Evolutionary conservation across 2,329 filamentous ascomycete species (phyloP).

Genomic region (Paecilomyces variotii): DNA sequence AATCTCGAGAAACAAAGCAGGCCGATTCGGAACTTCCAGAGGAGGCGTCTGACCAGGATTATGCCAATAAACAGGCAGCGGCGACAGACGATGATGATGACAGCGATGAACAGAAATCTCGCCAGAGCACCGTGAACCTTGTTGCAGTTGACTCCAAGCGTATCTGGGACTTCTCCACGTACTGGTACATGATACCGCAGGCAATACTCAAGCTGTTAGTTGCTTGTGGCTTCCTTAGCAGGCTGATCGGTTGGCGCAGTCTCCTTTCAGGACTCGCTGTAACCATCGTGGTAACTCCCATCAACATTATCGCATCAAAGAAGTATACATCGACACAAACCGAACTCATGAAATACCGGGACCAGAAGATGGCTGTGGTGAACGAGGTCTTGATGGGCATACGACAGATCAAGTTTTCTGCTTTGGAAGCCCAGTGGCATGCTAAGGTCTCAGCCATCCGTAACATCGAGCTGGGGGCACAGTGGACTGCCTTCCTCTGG

Average conservation of each 20-base stretch:
- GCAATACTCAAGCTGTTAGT: conserved; percentile 57
- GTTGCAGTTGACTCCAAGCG: conserved; percentile 68
- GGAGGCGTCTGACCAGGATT: conserved; percentile 21
- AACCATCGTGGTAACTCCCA: conserved; percentile 56
- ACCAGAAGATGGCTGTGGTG: conserved; percentile 66
- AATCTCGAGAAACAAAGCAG: conserved; percentile 20
- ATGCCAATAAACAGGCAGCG: conserved; percentile 19
- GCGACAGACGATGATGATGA: conserved; percentile 38
- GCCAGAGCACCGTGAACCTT: conserved; percentile 66
- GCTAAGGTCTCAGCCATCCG: conserved; percentile 58
- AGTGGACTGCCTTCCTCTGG: conserved; percentile 59
- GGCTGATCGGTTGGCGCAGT: conserved; percentile 63
- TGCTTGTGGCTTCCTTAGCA: conserved; percentile 58
- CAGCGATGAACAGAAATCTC: conserved; percentile 46
- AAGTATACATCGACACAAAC: conserved; percentile 59
- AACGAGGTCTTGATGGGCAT: conserved; percentile 73
- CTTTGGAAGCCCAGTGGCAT: conserved; percentile 68
- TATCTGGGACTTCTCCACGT: conserved; percentile 60
- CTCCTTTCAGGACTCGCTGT: conserved; percentile 58
- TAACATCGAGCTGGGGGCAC: conserved; percentile 56
- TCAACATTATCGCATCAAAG: conserved; percentile 61
- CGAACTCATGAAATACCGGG: conserved; percentile 64
- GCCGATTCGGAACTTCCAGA: conserved; percentile 23
- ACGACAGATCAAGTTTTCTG: conserved; percentile 77
- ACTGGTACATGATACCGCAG: conserved; percentile 57